phyloP scores from a whole-genome alignment of 2,329 filamentous ascomycete genomes.

The Apiospora pterosperma region DNA sequence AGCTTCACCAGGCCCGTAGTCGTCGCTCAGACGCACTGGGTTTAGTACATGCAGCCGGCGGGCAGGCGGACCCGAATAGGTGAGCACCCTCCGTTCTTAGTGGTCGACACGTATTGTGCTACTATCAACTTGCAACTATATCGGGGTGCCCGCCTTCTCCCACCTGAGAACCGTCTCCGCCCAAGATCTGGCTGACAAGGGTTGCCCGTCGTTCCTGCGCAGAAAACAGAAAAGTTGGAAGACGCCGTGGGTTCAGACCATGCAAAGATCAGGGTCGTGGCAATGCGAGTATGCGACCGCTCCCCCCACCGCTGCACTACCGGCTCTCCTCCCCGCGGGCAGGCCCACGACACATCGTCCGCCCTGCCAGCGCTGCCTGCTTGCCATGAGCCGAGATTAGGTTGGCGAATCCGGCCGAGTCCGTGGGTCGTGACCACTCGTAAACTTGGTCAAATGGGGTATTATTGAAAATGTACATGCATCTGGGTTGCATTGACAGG shows the following conservation, averaged over 20 bases:
- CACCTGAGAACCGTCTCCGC: background rate
- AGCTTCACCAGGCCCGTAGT: background rate
- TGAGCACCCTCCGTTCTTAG: slow-evolving; percentile 1
- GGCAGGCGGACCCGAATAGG: background rate
- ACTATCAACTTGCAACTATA: background rate
- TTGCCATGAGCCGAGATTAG: background rate
- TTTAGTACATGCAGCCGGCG: background rate
- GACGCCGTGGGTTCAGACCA: background rate
- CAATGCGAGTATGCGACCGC: background rate
- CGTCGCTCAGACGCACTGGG: no score
- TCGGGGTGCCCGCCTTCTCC: background rate
- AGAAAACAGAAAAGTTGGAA: background rate
- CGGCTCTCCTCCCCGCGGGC: background rate
- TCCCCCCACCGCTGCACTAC: background rate
- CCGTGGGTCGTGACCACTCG: no score
- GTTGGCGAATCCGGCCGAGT: background rate
- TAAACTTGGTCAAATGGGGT: background rate
- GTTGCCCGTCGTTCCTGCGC: background rate
- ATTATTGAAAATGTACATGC: no score
- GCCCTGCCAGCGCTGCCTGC: background rate
- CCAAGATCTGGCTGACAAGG: background rate
- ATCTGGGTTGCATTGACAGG: no score
- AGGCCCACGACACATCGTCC: background rate
- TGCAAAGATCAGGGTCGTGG: slow-evolving; percentile 1
- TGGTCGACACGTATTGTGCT: no score